phyloP scores from a whole-genome alignment of 1,284 basidiomycete species.

The Sporisorium exsertum region DNA sequence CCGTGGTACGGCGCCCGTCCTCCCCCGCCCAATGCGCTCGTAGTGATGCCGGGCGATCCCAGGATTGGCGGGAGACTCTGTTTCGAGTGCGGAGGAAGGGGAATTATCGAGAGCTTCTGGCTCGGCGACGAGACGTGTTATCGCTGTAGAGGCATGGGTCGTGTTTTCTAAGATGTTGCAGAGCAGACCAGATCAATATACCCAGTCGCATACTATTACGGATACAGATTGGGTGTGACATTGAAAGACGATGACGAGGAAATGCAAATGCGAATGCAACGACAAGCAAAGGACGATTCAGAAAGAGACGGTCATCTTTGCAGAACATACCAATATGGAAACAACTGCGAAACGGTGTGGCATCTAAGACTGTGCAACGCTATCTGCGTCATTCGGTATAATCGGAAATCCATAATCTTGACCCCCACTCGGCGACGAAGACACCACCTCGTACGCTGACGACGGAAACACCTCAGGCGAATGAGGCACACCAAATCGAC shows the following conservation, averaged over 20 bases:
- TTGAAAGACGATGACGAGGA: conserved; percentile 4
- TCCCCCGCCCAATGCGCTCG: conserved; percentile 40
- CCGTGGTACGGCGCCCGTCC: conserved; percentile 15
- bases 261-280: conserved; percentile 15
- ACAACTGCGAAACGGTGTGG: background rate
- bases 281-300: background rate
- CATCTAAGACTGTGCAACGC: background rate
- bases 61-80: conserved; percentile 49
- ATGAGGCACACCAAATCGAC: conserved; percentile 37
- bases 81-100: conserved; percentile 40
- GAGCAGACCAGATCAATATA: background rate
- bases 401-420: conserved; percentile 37
- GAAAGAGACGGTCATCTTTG: background rate
- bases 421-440: background rate
- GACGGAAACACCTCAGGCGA: conserved; percentile 7
- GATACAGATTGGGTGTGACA: background rate
- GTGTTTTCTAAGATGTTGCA: conserved; percentile 37
- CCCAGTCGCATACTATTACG: background rate
- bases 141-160: conserved; percentile 31
- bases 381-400: background rate
- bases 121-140: conserved; percentile 50
- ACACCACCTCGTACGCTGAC: conserved; percentile 25
- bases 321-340: no score
- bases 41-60: conserved; percentile 50
- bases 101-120: conserved; percentile 50